A percentile compares a stretch with the other conserved stretches of the same genome.
phyloP scores from a whole-genome alignment of 2,329 filamentous ascomycete species.

The Aspergillus clavatus region DNA sequence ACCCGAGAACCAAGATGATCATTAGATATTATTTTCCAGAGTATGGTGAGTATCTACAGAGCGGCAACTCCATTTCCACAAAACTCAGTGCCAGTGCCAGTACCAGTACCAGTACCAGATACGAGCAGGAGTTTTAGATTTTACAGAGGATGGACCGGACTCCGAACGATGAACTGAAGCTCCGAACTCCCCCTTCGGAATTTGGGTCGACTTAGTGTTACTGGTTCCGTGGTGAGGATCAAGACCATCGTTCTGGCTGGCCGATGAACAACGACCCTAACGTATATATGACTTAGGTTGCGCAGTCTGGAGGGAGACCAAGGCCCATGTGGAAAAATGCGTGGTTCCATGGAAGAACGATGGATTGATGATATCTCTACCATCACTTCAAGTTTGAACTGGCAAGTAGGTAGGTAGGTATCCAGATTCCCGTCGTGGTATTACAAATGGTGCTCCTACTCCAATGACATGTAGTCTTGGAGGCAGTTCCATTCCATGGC shows the following conservation, averaged over 20 bases:
- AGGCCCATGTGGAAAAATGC: background rate
- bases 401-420: background rate
- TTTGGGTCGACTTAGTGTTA: background rate
- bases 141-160: background rate
- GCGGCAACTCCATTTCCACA: background rate
- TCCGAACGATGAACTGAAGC: background rate
- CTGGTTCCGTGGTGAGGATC: constrained; percentile 2
- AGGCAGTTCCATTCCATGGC: background rate
- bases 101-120: too few species aligned
- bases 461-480: background rate
- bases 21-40: too few species aligned
- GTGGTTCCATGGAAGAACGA: background rate
- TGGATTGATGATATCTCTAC: background rate
- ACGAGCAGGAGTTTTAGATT: too few species aligned
- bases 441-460: background rate
- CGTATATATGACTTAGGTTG: background rate
- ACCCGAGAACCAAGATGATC: constrained; percentile 4
- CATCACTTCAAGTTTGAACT: background rate
- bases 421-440: too few species aligned
- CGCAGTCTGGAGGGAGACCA: background rate
- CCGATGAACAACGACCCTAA: too few species aligned
- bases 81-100: too few species aligned
- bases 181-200: background rate
- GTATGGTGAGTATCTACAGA: too few species aligned
- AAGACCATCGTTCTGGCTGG: background rate